Evolutionary conservation across 2,329 filamentous ascomycete species (phyloP).

Genomic region (Lachnellula hyalina): DNA sequence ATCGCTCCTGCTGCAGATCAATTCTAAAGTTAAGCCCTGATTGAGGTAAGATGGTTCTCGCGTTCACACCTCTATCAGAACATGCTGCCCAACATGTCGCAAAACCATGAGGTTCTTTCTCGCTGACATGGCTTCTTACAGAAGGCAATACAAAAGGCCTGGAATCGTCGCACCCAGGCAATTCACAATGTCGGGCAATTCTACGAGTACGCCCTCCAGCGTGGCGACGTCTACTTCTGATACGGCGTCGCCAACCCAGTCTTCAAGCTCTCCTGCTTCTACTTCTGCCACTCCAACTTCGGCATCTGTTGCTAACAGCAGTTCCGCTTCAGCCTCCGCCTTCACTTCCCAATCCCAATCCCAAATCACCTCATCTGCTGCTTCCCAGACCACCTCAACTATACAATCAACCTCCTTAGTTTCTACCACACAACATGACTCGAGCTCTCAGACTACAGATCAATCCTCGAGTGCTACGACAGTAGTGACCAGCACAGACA

Average conservation of each 20-base stretch:
- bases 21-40: background rate
- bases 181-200: conserved; percentile 21
- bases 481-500: conserved; percentile 3
- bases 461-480: conserved; percentile 23
- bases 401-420: conserved; percentile 12
- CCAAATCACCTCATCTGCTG: conserved; percentile 5
- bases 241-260: conserved; percentile 4
- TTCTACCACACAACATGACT: conserved; percentile 1
- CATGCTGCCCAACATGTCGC: conserved; percentile 1
- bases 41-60: background rate
- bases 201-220: conserved; percentile 25
- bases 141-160: conserved; percentile 7
- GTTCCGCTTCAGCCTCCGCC: conserved; percentile 17
- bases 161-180: conserved; percentile 15
- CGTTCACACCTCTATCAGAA: background rate
- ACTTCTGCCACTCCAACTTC: conserved; percentile 8
- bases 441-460: background rate
- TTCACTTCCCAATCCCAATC: background rate
- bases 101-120: conserved; percentile 11
- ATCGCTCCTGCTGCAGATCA: background rate
- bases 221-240: conserved; percentile 5
- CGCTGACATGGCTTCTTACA: conserved; percentile 21
- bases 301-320: conserved; percentile 28
- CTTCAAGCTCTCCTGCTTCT: conserved; percentile 2
- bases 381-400: conserved; percentile 10